Evolutionary conservation across 768 basidiomycete species (phyloP), one percentile per base, ranked within the genome.

Genomic region (Pleurotus ostreatus): DNA sequence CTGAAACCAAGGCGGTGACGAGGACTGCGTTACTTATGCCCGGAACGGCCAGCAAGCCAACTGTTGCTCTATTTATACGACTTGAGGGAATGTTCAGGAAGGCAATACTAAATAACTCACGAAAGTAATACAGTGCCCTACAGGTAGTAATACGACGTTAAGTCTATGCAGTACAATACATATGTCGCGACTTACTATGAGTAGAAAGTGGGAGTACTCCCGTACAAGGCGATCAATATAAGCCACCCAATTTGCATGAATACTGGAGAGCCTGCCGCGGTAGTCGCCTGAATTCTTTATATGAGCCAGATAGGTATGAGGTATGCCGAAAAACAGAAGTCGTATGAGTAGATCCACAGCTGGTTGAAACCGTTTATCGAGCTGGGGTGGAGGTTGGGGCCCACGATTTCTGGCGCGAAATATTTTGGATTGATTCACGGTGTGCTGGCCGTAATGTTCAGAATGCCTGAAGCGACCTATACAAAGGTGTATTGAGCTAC

Each of bases 161-260:
- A 30, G 8, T 9, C 3, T 8, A 30, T 11, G 20, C 39, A 8
- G 11, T 11, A n/a, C n/a, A 15, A 44, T 45, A 25, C 15, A 53
- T 40, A 12, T 37, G 11, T 41, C 16, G 5, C 15, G 38, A 67
- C 79, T 70, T 58, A 82, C 82, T 34, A 84, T 76, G 7, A 83
- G 71, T 18, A 83, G 68, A 58, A 84, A 82, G 56, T 83, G 76
- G 8, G 80, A 79, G 60, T 82, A 82, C 58, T 83, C 81, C 56
- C 75, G 71, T 4, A 78, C 77, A 5, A 84, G 71, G 38, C 78
- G 74, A 26, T 74, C 71, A 16, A 80, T 75, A 55, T 82, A 82
- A 12, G 60, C 63, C 49, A 78, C 71, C 81, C 81, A 84, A 38
- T 70, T 77, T 47, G 71, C 63, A 58, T 79, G 75, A 16, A 81